Evolutionary conservation across 805 yeast genomes (phyloP).

Genomic region (Yamadazyma akitaensis): DNA sequence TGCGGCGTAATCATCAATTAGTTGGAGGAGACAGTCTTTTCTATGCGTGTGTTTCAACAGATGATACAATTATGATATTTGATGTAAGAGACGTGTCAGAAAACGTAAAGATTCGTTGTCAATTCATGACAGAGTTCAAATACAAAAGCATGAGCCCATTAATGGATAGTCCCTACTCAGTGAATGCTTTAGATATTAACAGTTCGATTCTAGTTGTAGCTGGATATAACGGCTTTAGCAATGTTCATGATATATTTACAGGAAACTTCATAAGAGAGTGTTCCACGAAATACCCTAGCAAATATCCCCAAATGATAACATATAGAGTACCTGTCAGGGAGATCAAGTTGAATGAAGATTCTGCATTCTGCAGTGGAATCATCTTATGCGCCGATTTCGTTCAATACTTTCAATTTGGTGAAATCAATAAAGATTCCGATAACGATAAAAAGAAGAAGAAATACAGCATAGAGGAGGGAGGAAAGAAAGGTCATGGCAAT

Average conservation of each 20-base stretch:
- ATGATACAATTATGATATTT: conserved; percentile 41
- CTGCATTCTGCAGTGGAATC: conserved; percentile 34
- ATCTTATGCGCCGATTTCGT: conserved; percentile 39
- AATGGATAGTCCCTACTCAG: conserved; percentile 12
- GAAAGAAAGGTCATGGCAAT: conserved; percentile 18
- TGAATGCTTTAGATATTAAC: conserved; percentile 31
- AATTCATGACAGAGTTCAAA: conserved; percentile 22
- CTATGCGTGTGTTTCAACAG: conserved; percentile 35
- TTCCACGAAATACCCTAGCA: conserved; percentile 28
- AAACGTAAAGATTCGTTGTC: conserved; percentile 16
- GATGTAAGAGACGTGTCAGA: conserved; percentile 33
- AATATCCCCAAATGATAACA: conserved; percentile 18
- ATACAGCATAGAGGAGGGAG: conserved; percentile 18
- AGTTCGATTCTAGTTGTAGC: conserved; percentile 36
- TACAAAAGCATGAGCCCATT: conserved; percentile 9
- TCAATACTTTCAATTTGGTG: conserved; percentile 49
- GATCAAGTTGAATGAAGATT: conserved; percentile 24
- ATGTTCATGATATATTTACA: conserved; percentile 40
- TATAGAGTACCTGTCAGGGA: conserved; percentile 23
- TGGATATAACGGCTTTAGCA: conserved; percentile 41
- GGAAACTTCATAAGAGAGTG: conserved; percentile 39
- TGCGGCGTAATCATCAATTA: conserved; percentile 18
- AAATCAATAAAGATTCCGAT: conserved; percentile 14
- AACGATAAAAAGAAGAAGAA: conserved; percentile 11
- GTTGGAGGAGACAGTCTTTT: conserved; percentile 43